Percentiles rank a stretch among this genome's conserved stretches.
Conservation (phyloP, 805 yeast species). For the Nakazawaea wyomingensis region DNA sequence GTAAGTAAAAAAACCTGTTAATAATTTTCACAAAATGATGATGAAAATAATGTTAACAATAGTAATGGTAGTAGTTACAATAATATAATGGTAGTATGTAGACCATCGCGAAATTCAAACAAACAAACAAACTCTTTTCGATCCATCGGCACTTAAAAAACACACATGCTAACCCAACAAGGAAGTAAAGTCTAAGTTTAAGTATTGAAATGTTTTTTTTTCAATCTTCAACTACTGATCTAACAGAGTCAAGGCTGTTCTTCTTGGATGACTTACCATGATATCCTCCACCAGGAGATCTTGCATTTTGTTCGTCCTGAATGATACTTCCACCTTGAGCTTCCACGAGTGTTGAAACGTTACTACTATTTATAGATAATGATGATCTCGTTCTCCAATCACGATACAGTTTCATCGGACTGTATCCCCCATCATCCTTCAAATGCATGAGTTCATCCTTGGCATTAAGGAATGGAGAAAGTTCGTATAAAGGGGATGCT, state of each 20-base stretch:
- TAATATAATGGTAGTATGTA: no score
- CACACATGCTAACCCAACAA: no score
- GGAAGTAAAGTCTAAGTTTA: not conserved
- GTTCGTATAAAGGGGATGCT: slow-evolving; percentile 17
- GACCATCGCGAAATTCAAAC: no score
- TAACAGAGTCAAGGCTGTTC: not conserved
- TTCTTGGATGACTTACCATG: slow-evolving; percentile 11
- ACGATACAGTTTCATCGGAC: slow-evolving; percentile 10
- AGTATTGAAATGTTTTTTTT: not conserved
- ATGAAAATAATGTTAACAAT: no score
- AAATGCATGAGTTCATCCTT: slow-evolving; percentile 24
- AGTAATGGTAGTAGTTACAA: no score
- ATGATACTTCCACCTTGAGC: not conserved
- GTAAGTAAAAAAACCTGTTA: no score
- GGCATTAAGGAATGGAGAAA: slow-evolving; percentile 28
- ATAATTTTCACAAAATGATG: no score
- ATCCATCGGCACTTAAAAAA: no score
- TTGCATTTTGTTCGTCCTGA: slow-evolving; percentile 4
- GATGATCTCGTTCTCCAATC: slow-evolving; percentile 11
- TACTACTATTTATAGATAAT: slow-evolving; percentile 8
- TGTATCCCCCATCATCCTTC: slow-evolving; percentile 14
- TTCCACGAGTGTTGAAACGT: slow-evolving; percentile 10
- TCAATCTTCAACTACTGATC: not conserved
- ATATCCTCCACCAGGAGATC: slow-evolving; percentile 42
- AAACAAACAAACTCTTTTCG: no score